A percentile compares a stretch with the other conserved stretches of the same genome.
These are phyloP conservation scores for Crithidia acanthocephali DNA, from an alignment of 208 protist genomes.

Conservation along the genomic window DNA sequence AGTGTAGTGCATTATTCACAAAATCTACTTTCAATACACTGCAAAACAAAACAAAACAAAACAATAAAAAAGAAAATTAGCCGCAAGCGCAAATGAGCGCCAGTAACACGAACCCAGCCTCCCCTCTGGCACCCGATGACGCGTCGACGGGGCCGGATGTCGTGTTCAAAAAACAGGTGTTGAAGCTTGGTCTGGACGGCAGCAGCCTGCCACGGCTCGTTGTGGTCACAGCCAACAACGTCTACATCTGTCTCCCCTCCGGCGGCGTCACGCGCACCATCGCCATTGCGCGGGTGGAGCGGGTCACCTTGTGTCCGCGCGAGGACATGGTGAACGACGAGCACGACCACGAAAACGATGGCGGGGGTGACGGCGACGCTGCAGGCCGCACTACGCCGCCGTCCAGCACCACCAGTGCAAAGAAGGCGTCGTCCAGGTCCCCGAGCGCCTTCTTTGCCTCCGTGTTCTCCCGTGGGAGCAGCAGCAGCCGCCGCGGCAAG, in stretches of 20 bases:
- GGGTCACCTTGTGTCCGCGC: conserved; percentile 32
- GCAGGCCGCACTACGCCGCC: neutral
- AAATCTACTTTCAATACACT: neutral
- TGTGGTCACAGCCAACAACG: conserved; percentile 33
- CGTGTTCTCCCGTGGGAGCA: conserved; percentile 1
- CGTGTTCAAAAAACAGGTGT: conserved; percentile 32
- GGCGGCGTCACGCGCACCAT: conserved; percentile 61
- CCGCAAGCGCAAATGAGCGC: neutral
- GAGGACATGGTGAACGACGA: conserved; percentile 21
- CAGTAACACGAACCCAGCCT: neutral
- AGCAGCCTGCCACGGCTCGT: conserved; percentile 45
- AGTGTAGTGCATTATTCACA: no score
- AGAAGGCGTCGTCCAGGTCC: neutral
- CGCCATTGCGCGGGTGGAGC: conserved; percentile 30
- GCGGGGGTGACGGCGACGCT: neutral
- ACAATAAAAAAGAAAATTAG: neutral
- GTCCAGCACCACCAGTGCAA: neutral
- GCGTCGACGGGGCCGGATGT: conserved; percentile 4
- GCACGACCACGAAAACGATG: conserved; percentile 2
- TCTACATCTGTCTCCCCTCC: conserved; percentile 50
- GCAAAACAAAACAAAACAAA: neutral
- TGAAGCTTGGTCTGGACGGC: conserved; percentile 59
- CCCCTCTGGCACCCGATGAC: conserved; percentile 2
- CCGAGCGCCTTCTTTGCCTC: conserved; percentile 16
- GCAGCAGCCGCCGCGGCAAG: neutral